Evolutionary conservation across 768 basidiomycete genomes (phyloP).

Genomic region (Cyathus striatus): DNA sequence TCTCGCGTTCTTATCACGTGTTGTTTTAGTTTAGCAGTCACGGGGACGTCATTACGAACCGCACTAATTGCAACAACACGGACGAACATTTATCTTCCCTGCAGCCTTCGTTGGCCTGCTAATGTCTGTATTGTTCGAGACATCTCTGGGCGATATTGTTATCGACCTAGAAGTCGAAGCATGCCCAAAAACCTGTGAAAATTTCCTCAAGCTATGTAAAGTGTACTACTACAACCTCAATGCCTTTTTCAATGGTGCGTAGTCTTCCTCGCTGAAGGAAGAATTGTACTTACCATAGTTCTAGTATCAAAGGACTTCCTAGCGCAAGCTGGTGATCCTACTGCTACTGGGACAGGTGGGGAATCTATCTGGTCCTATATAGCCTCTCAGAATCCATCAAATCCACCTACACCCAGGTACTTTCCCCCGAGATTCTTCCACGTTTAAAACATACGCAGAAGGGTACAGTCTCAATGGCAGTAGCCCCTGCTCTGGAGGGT

Average conservation of each 20-base stretch:
- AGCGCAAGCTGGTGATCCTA: constrained; percentile 94
- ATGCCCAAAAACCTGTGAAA: constrained; percentile 89
- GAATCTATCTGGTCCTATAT: constrained; percentile 84
- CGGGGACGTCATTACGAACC: no score
- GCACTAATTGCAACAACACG: no score
- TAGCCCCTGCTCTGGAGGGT: constrained; percentile 74
- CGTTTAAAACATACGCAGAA: constrained; percentile 77
- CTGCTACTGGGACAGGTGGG: constrained; percentile 91
- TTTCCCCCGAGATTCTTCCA: constrained; percentile 77
- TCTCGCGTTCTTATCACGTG: no score
- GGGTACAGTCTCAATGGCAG: constrained; percentile 97
- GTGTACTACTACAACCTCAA: constrained; percentile 95
- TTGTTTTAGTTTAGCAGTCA: no score
- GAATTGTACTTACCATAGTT: constrained; percentile 5
- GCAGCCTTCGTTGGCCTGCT: no score
- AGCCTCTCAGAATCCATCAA: constrained; percentile 37
- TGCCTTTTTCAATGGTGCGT: constrained; percentile 95
- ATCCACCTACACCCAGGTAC: constrained; percentile 57
- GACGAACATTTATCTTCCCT: no score
- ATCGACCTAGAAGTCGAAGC: constrained; percentile 90
- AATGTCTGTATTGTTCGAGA: constrained; percentile 97
- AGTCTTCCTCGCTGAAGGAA: neutral
- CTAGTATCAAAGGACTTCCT: constrained; percentile 96
- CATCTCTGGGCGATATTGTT: constrained; percentile 93
- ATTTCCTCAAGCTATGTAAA: constrained; percentile 97